A percentile compares a stretch with the other conserved stretches of the same genome.
These are phyloP conservation scores for Blastobotrys parvus DNA, from an alignment of 805 yeast species.

Conservation along the genomic window DNA sequence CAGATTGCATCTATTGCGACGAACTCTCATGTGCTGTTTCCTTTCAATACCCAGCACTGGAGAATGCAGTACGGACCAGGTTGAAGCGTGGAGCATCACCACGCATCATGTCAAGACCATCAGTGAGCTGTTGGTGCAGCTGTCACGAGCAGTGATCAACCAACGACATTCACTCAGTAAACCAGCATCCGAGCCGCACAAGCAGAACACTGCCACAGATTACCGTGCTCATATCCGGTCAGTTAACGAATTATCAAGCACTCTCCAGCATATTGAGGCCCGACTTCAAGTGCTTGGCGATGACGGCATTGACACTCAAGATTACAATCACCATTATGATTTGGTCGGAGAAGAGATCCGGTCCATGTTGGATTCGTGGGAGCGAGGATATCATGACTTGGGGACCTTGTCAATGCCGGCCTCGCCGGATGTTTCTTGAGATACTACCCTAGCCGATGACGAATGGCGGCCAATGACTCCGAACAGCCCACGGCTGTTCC, in stretches of 20 bases:
- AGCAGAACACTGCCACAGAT: neutral
- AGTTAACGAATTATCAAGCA: slow-evolving; percentile 2
- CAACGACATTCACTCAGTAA: slow-evolving; percentile 6
- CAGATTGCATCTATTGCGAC: slow-evolving; percentile 32
- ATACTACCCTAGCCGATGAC: slow-evolving; percentile 7
- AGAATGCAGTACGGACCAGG: slow-evolving; percentile 15
- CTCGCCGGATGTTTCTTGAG: neutral
- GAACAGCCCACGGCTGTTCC: slow-evolving; percentile 7
- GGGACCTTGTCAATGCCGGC: neutral
- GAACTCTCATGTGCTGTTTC: slow-evolving; percentile 37
- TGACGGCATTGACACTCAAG: slow-evolving; percentile 4
- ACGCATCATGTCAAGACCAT: slow-evolving; percentile 17
- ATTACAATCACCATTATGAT: slow-evolving; percentile 11
- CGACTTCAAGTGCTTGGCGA: slow-evolving; percentile 18
- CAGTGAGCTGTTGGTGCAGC: slow-evolving; percentile 10
- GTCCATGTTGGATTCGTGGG: slow-evolving; percentile 15
- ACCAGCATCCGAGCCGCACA: neutral
- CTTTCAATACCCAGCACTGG: slow-evolving; percentile 29
- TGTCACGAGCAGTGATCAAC: slow-evolving; percentile 9
- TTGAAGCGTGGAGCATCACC: slow-evolving; percentile 19
- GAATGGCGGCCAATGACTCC: slow-evolving; percentile 8
- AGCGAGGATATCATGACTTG: slow-evolving; percentile 6
- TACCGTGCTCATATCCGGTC: slow-evolving; percentile 4
- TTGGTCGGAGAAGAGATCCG: slow-evolving; percentile 17
- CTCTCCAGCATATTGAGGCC: slow-evolving; percentile 18